Base-by-base conservation (phyloP, 192 early-diverging fungal genomes). In the Haplosporangium gracile region DNA sequence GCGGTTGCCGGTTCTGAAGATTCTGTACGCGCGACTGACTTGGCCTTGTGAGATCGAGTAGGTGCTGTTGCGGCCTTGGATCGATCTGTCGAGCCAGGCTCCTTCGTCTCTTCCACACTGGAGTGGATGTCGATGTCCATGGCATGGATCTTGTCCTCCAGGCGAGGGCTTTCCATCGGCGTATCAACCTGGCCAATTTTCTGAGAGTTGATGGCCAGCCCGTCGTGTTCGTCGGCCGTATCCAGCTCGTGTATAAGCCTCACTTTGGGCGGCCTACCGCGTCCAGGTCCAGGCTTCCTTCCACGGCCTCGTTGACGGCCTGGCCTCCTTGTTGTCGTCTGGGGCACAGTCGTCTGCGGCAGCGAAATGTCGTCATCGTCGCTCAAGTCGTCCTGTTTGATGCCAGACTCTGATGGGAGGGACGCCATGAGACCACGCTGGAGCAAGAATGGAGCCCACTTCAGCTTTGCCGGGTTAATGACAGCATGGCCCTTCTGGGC, bases 381-480 rank as follows among this genome's bases (percentile, higher is more conserved):
- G 1, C 32, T 47, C 49, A 24, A 68, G 38, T 81, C 80, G 40
- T 75, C 74, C 49, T 69, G 72, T 6, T 43, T 60, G 9, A 65
- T 29, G 47, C 57, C 43, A 51, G 42, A 32, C 16, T 82, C 75
- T 26, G 68, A 39, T 5, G 68, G 75, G 0, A 65, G 36, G 0
- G 78, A 65, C 5, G 75, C 71, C 83, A 77, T 89, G 38, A 77
- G 80, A 36, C 74, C 88, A 36, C 89, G 75, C 34, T 93, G 92
- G 18, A 92, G 88, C 57, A 94, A 80, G 69, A 94, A 95, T 29
- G 95, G 95, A 8, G 94, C 90, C 95, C 95, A 95, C 70, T 90
- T 90, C 34, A 95, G 87, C 57, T 94, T 94, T 3, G 88, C 80
- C 8, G 95, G 87, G 22, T 92, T 92, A 22, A 93, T 85, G 8